A percentile compares a stretch with the other conserved stretches of the same genome.
These are phyloP conservation scores for Sequoiadendron giganteum DNA, from an alignment of 75 land plant species.

Conservation along the genomic window DNA sequence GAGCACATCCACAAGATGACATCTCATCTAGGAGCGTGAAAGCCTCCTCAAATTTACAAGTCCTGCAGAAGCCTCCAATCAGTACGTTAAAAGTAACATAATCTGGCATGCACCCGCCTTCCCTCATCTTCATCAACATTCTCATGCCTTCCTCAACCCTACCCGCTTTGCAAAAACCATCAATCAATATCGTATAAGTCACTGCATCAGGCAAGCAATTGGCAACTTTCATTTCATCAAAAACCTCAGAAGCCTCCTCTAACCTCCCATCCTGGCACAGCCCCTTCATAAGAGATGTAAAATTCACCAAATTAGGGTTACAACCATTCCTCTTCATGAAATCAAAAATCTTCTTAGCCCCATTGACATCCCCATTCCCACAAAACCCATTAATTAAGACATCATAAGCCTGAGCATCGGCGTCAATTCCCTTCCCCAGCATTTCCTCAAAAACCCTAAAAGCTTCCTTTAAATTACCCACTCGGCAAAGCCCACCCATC, in stretches of 20 bases:
- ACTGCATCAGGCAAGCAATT: constrained; percentile 44
- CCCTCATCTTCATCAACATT: constrained; percentile 53
- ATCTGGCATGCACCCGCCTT: constrained; percentile 41
- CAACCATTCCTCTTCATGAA: constrained; percentile 69
- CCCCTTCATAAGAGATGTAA: constrained; percentile 55
- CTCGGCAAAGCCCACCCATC: constrained; percentile 52
- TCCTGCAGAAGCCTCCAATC: constrained; percentile 58
- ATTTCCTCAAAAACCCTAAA: constrained; percentile 63
- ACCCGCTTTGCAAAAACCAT: constrained; percentile 38
- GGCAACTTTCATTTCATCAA: constrained; percentile 50
- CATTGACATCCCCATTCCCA: constrained; percentile 38
- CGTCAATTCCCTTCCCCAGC: constrained; percentile 47
- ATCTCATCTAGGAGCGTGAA: constrained; percentile 53
- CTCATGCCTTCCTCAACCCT: constrained; percentile 37
- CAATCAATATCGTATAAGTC: constrained; percentile 48
- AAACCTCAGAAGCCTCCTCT: constrained; percentile 45
- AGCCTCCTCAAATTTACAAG: constrained; percentile 49
- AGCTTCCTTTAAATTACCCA: constrained; percentile 50
- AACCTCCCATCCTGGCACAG: constrained; percentile 51
- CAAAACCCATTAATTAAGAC: constrained; percentile 62
- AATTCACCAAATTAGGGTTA: constrained; percentile 55
- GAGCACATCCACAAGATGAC: constrained; percentile 34
- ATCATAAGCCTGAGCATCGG: constrained; percentile 63
- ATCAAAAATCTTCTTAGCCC: constrained; percentile 49
- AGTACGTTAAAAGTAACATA: constrained; percentile 50